Evolutionary conservation across 78 protist species (phyloP).

Genomic region (Dictyostelium intermedium): DNA sequence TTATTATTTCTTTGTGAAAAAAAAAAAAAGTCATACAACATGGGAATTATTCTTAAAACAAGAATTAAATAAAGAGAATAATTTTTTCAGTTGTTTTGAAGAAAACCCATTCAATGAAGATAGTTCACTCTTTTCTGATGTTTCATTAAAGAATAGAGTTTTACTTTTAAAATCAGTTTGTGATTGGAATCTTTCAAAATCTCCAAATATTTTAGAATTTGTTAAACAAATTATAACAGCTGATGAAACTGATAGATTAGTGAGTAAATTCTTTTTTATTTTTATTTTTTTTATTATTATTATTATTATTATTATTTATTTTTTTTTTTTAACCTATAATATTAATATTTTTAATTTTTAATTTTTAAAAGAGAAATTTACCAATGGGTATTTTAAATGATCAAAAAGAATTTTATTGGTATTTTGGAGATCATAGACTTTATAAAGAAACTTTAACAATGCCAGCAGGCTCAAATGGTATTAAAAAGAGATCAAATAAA

Average conservation of each 20-base stretch:
- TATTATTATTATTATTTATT: neutral
- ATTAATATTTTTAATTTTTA: neutral
- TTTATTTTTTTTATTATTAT: neutral
- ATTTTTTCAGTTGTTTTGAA: neutral
- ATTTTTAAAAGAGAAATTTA: neutral
- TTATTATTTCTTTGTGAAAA: too few relatives aligned
- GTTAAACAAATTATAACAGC: neutral
- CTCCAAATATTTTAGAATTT: neutral
- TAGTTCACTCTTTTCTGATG: neutral
- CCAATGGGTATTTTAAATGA: slow-evolving; percentile 19
- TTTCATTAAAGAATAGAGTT: slow-evolving; percentile 14
- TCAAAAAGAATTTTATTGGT: slow-evolving; percentile 17
- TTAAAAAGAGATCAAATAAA: neutral
- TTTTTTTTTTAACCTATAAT: neutral
- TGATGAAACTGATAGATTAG: slow-evolving; percentile 8
- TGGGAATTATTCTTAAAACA: slow-evolving; percentile 28
- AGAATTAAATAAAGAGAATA: slow-evolving; percentile 31
- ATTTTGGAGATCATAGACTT: slow-evolving; percentile 46
- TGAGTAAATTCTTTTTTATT: neutral
- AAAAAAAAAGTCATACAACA: neutral
- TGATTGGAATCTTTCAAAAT: slow-evolving; percentile 38
- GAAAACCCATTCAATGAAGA: slow-evolving; percentile 10
- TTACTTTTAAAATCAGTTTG: slow-evolving; percentile 22
- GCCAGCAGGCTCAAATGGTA: neutral
- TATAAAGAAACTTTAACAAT: slow-evolving; percentile 40